phyloP scores from a whole-genome alignment of 495 filamentous ascomycete genomes.

The Annulohypoxylon bovei region DNA sequence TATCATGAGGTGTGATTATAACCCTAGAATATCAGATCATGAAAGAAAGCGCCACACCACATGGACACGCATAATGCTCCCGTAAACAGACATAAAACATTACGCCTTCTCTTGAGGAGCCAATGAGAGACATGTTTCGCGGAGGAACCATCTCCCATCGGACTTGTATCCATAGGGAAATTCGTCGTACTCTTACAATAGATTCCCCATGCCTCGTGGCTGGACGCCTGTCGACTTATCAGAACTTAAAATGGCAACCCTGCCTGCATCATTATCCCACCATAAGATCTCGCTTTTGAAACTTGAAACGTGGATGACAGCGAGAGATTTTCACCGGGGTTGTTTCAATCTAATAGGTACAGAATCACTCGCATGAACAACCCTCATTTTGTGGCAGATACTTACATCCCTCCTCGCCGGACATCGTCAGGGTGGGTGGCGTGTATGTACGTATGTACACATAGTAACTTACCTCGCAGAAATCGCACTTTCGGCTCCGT shows the following conservation, averaged over 20 bases:
- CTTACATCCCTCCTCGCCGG: not conserved
- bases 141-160: constrained; percentile 13
- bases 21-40: constrained; percentile 36
- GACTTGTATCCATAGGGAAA: constrained; percentile 4
- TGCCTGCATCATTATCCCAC: not conserved
- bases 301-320: constrained; percentile 33
- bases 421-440: constrained; percentile 22
- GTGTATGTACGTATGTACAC: constrained; percentile 6
- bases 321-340: constrained; percentile 22
- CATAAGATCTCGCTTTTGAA: constrained; percentile 33
- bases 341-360: constrained; percentile 28
- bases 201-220: constrained; percentile 20
- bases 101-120: constrained; percentile 12
- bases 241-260: constrained; percentile 40
- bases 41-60: constrained; percentile 23
- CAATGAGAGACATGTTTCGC: constrained; percentile 12
- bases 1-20: constrained; percentile 27
- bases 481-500: constrained; percentile 1
- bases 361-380: constrained; percentile 17
- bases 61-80: constrained; percentile 33
- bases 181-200: constrained; percentile 15
- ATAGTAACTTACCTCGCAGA: constrained; percentile 24
- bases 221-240: constrained; percentile 12
- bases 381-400: constrained; percentile 5
- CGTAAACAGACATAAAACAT: constrained; percentile 40